Base-by-base conservation (phyloP, 495 filamentous ascomycete species). In the Letharia lupina region DNA sequence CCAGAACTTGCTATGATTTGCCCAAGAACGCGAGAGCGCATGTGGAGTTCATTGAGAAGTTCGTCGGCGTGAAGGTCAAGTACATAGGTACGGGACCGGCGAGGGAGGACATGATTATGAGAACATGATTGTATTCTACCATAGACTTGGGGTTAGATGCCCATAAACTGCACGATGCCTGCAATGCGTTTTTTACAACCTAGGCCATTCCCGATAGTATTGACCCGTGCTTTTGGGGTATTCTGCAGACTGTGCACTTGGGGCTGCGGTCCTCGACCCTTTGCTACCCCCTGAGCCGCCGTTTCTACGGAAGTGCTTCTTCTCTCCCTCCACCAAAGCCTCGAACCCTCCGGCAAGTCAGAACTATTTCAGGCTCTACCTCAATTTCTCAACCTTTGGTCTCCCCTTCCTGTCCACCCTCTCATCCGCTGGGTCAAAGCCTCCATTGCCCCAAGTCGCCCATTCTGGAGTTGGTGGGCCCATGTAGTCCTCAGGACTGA, bases 401-500 rank as follows among this genome's bases (percentile, higher is more conserved):
- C 50, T 87, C 40, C 91, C 91, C 75, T 94, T 96, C 64, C 84
- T 82, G 73, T 89, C 85, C 41, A 96, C 91, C 68, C 93, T 85
- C 76, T 86, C 81, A 77, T 98, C 93, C 52, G 88, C 82, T 2
- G 93, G 93, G 79, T 98, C 89, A 73, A 98, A 98, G 2, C 93
- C 93, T 4, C 93, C 93, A 59, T 90, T 86, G 0, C 93, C 93
- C 89, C 91, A 97, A n/a, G 84, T 84, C 31, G 93, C 93, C 93
- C 93, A 98, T 70, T 95, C 89, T 15, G 91, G 90, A 6, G 93
- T 98, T 66, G 83, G 78, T 28, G 85, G 81, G 2, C 85, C 87
- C 80, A 95, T 86, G 74, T 98, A 98, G 72, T 98, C 93, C 72
- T 96, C 92, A 0, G 93, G 93, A 1, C 79, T 78, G 75, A 94